These are phyloP conservation scores for Plantago rigida DNA, from an alignment of 305 asterid species.

Conservation along the genomic window DNA sequence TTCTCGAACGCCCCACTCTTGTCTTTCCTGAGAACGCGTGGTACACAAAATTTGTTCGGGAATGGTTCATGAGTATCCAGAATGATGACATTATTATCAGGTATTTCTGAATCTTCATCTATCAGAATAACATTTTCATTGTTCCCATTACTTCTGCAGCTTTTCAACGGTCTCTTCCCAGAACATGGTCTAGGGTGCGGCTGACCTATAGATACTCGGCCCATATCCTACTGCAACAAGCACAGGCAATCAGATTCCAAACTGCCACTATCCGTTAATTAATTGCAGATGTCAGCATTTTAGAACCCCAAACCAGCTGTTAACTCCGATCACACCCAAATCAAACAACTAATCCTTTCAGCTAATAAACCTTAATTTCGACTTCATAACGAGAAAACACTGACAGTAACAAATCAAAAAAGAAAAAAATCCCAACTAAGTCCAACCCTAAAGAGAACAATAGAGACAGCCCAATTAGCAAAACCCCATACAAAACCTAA, in stretches of 20 bases:
- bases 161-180: slow-evolving; percentile 43
- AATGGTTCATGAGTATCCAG: slow-evolving; percentile 54
- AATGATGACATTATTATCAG: slow-evolving; percentile 43
- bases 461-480: no score
- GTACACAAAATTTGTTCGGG: slow-evolving; percentile 29
- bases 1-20: slow-evolving; percentile 28
- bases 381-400: no score
- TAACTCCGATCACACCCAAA: no score
- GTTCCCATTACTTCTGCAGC: slow-evolving; percentile 40
- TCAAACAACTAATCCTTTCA: no score
- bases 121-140: slow-evolving; percentile 45
- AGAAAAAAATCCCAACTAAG: no score
- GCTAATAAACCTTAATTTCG: no score
- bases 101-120: slow-evolving; percentile 50
- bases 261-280: no score
- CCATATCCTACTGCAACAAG: not conserved
- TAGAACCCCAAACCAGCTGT: no score
- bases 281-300: no score
- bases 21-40: slow-evolving; percentile 32
- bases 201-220: not conserved
- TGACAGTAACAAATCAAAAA: no score
- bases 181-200: slow-evolving; percentile 28
- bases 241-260: not conserved
- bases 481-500: no score
- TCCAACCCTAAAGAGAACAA: no score